Conservation (phyloP, 139 green algal species). For the Choricystis sp. region DNA sequence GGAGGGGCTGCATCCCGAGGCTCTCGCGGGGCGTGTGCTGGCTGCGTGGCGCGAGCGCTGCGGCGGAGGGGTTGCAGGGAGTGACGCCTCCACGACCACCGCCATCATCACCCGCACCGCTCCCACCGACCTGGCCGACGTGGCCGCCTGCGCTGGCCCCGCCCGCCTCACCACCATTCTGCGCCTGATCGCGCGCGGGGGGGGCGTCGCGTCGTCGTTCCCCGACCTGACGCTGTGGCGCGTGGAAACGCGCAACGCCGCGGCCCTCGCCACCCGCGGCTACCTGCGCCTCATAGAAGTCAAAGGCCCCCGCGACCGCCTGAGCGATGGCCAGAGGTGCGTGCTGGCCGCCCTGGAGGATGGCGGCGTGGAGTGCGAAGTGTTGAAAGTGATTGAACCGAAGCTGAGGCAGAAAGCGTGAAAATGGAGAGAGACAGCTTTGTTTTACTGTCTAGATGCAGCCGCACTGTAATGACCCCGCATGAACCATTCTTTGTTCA, state of each 20-base stretch:
- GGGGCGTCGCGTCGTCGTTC: conserved; percentile 45
- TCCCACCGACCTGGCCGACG: conserved; percentile 22
- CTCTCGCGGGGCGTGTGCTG: conserved; percentile 14
- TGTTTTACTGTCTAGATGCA: no score
- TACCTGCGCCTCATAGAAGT: conserved; percentile 24
- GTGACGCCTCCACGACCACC: no score
- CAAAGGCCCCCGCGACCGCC: conserved; percentile 56
- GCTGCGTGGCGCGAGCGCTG: conserved; percentile 25
- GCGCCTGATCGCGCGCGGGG: conserved; percentile 57
- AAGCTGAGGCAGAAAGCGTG: not conserved
- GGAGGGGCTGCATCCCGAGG: conserved; percentile 13
- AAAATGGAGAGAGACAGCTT: no score
- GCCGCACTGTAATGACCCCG: no score
- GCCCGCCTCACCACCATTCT: conserved; percentile 48
- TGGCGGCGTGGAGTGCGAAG: conserved; percentile 30
- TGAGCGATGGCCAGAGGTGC: conserved; percentile 60
- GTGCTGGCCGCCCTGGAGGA: conserved; percentile 47
- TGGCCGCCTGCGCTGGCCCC: conserved; percentile 53
- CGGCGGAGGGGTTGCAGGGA: conserved; percentile 5
- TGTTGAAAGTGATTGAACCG: conserved; percentile 30
- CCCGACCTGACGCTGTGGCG: conserved; percentile 79
- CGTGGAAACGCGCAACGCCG: conserved; percentile 8
- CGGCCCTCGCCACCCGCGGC: not conserved
- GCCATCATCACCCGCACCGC: no score
- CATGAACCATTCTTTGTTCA: no score